These are phyloP conservation scores for Kluyveromyces nonfermentans DNA, from an alignment of 805 yeast species.

Conservation along the genomic window DNA sequence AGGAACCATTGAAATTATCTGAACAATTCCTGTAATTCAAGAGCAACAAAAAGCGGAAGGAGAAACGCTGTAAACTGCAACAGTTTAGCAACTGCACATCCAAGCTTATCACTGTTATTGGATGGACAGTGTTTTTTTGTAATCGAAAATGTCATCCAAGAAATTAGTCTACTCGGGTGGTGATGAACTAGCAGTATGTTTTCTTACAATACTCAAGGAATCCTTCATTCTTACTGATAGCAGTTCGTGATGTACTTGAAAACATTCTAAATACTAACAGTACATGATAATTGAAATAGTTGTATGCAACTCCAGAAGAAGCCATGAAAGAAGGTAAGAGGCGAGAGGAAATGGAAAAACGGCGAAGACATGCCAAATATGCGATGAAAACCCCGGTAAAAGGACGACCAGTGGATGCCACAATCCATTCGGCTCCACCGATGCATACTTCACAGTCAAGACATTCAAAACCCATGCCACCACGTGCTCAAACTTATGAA, in stretches of 20 bases:
- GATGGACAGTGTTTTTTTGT: not conserved
- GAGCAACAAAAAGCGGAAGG: not conserved
- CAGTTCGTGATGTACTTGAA: not conserved
- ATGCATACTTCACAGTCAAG: not conserved
- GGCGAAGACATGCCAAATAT: constrained; percentile 17
- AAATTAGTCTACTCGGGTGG: constrained; percentile 28
- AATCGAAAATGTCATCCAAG: constrained; percentile 22
- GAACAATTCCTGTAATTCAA: not conserved
- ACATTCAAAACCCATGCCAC: not conserved
- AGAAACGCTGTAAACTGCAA: too few relatives aligned
- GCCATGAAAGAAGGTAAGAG: constrained; percentile 25
- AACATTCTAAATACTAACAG: constrained; percentile 5
- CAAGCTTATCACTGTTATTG: not conserved
- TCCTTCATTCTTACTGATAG: not conserved
- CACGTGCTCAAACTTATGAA: not conserved
- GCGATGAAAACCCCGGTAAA: constrained; percentile 10
- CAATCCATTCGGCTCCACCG: constrained; percentile 16
- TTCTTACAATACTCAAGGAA: too few relatives aligned
- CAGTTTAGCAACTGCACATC: not conserved
- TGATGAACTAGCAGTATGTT: constrained; percentile 23
- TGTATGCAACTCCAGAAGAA: constrained; percentile 30
- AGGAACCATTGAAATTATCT: not conserved
- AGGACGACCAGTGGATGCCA: constrained; percentile 9
- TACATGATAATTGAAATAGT: constrained; percentile 4
- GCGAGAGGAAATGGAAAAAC: constrained; percentile 19